Conservation (phyloP, 2,329 filamentous ascomycete species). For the Dactylellina leptospora region DNA sequence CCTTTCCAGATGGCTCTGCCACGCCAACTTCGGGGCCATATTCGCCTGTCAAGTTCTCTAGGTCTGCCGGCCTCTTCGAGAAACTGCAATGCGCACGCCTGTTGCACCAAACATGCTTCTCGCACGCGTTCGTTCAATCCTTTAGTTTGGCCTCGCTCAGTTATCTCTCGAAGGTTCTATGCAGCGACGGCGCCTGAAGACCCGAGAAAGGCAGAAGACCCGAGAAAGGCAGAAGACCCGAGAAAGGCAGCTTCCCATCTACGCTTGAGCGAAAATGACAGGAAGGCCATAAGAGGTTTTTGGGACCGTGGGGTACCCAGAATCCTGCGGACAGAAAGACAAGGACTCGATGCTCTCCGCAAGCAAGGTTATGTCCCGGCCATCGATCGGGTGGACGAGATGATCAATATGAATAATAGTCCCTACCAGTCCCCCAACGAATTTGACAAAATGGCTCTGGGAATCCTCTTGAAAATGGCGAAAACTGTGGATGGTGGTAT, state of each 20-base stretch:
- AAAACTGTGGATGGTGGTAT: slow-evolving; percentile 39
- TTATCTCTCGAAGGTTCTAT: background rate
- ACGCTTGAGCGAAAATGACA: slow-evolving; percentile 3
- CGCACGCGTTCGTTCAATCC: too few species aligned
- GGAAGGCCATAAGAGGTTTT: background rate
- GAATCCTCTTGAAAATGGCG: slow-evolving; percentile 24
- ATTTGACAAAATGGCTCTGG: slow-evolving; percentile 45
- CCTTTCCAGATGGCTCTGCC: slow-evolving; percentile 27
- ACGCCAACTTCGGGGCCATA: slow-evolving; percentile 5
- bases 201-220: background rate
- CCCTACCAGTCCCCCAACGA: slow-evolving; percentile 21
- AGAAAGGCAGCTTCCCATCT: background rate
- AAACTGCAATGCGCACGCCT: background rate
- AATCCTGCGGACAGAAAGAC: slow-evolving; percentile 22
- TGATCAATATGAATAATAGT: slow-evolving; percentile 43
- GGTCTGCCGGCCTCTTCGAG: slow-evolving; percentile 26
- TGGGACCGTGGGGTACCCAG: slow-evolving; percentile 11
- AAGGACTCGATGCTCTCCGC: slow-evolving; percentile 17
- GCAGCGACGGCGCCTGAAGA: background rate
- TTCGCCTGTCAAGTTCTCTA: slow-evolving; percentile 26
- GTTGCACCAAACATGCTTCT: background rate
- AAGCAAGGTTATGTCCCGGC: slow-evolving; percentile 31
- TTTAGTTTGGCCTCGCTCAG: background rate
- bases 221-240: background rate
- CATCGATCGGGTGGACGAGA: slow-evolving; percentile 39